These are phyloP conservation scores for Ilyonectria destructans DNA, from an alignment of 2,329 filamentous ascomycete genomes.

Conservation along the genomic window DNA sequence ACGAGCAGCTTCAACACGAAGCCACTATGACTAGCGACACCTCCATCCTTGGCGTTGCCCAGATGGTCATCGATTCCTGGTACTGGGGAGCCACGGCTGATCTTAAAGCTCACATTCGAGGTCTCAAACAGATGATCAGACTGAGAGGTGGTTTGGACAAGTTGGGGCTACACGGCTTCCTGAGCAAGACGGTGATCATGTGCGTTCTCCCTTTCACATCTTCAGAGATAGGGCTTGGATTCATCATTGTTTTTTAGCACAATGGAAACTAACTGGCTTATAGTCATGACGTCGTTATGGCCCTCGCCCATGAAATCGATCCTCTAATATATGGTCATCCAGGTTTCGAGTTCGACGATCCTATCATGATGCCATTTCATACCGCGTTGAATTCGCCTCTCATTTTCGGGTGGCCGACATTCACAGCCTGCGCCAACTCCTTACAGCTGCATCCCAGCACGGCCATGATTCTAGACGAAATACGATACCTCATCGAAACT, in stretches of 20 bases:
- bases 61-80: conserved; percentile 69
- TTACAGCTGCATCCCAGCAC: conserved; percentile 64
- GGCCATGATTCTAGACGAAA: conserved; percentile 67
- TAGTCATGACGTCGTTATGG: conserved; percentile 65
- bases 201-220: conserved; percentile 49
- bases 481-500: conserved; percentile 63
- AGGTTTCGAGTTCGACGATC: conserved; percentile 61
- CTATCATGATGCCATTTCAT: conserved; percentile 58
- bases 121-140: conserved; percentile 65
- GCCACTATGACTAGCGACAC: conserved; percentile 60
- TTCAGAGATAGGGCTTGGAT: background rate
- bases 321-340: conserved; percentile 60
- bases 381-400: conserved; percentile 66
- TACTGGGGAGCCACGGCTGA: conserved; percentile 66
- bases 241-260: background rate
- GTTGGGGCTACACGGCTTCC: conserved; percentile 63
- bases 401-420: conserved; percentile 60
- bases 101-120: conserved; percentile 63
- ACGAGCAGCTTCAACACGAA: conserved; percentile 61
- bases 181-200: conserved; percentile 67
- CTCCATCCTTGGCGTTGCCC: conserved; percentile 64
- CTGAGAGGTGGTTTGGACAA: conserved; percentile 63
- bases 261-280: conserved; percentile 34
- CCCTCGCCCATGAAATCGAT: conserved; percentile 63
- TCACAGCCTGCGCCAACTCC: conserved; percentile 59